Conservation (phyloP, 2,329 filamentous ascomycete species). For the Biscogniauxia marginata region DNA sequence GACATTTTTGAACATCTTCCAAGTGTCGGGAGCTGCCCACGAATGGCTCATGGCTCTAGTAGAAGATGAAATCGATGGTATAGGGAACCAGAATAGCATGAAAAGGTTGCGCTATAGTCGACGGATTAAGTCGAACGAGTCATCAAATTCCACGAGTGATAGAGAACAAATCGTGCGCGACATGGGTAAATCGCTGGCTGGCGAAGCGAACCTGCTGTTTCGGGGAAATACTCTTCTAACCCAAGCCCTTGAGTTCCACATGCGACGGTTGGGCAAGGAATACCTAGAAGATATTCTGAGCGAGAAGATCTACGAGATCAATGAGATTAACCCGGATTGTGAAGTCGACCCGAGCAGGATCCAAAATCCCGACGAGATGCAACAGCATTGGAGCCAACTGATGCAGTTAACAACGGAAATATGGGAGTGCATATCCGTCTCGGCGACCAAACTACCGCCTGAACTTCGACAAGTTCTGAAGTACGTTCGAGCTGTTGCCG, state of each 20-base stretch:
- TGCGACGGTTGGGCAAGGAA: slow-evolving; percentile 90
- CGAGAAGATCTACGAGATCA: slow-evolving; percentile 86
- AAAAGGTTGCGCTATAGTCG: slow-evolving; percentile 72
- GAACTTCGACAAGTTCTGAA: slow-evolving; percentile 85
- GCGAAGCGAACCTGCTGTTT: slow-evolving; percentile 93
- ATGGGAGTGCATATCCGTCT: slow-evolving; percentile 79
- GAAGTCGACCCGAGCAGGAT: slow-evolving; percentile 91
- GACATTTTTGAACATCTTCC: slow-evolving; percentile 88
- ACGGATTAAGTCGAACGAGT: slow-evolving; percentile 70
- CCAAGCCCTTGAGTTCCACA: slow-evolving; percentile 90
- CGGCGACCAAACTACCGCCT: slow-evolving; percentile 71
- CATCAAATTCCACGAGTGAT: slow-evolving; percentile 59
- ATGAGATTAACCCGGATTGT: slow-evolving; percentile 85
- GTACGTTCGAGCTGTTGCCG: slow-evolving; percentile 87
- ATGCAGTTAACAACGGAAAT: slow-evolving; percentile 76
- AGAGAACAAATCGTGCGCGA: slow-evolving; percentile 73
- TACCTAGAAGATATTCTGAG: slow-evolving; percentile 85
- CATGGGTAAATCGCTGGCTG: slow-evolving; percentile 73
- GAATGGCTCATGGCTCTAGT: slow-evolving; percentile 94
- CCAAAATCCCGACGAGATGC: slow-evolving; percentile 63
- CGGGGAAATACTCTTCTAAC: slow-evolving; percentile 92
- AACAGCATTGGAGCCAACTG: slow-evolving; percentile 79
- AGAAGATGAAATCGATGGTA: slow-evolving; percentile 95
- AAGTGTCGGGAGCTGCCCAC: slow-evolving; percentile 78
- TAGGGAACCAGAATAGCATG: slow-evolving; percentile 75